Evolutionary conservation across 176 grass and related monocot genomes (phyloP).

Genomic region (Bolboschoenus planiculmis): DNA sequence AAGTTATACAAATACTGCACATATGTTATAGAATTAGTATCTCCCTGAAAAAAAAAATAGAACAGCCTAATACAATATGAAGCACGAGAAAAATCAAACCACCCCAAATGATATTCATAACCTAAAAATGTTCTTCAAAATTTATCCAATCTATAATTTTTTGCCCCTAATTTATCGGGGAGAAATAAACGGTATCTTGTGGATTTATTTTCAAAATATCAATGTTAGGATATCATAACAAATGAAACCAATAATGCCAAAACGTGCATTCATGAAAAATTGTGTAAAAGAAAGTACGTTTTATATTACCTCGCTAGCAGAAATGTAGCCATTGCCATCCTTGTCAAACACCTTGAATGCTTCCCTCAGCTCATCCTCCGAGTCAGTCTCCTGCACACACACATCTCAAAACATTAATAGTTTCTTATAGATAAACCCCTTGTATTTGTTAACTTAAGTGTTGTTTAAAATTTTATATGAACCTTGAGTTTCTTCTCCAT

Average conservation of each 20-base stretch:
- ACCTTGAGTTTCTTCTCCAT: constrained; percentile 22
- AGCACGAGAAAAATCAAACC: not conserved
- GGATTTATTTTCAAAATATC: not conserved
- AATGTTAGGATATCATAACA: not conserved
- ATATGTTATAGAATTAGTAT: no score
- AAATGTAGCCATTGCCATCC: constrained; percentile 20
- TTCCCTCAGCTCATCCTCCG: constrained; percentile 12
- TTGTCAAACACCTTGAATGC: constrained; percentile 21
- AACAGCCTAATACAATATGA: no score
- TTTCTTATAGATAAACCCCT: not conserved
- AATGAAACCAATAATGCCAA: not conserved
- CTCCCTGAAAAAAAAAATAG: no score
- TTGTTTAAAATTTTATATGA: not conserved
- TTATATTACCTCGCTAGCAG: constrained; percentile 14
- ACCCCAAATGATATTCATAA: not conserved
- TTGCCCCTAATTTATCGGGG: not conserved
- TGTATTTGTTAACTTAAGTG: not conserved
- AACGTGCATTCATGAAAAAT: not conserved
- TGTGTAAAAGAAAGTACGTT: not conserved
- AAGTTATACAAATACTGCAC: not conserved
- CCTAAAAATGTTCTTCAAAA: no score
- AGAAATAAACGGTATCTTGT: no score
- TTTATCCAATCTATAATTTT: not conserved
- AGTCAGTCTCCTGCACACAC: constrained; percentile 4
- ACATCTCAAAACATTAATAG: not conserved